Evolutionary conservation across 2,329 filamentous ascomycete species (phyloP).

Genomic region (Colletotrichum sp.): DNA sequence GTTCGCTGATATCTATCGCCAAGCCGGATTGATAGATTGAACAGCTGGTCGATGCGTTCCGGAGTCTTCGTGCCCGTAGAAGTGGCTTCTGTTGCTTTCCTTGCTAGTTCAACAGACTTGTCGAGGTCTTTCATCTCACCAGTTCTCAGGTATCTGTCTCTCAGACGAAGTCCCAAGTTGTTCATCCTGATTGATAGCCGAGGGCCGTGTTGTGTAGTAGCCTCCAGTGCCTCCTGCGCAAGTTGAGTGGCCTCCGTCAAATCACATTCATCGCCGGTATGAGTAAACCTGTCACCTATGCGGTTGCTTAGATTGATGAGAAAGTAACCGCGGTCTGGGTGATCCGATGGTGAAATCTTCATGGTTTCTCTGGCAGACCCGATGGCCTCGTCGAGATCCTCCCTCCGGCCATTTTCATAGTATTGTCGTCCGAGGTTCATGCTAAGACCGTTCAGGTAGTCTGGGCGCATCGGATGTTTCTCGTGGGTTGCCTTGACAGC

Average conservation of each 20-base stretch:
- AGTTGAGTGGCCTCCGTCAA: background rate
- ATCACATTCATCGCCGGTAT: background rate
- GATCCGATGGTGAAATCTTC: background rate
- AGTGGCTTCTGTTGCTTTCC: background rate
- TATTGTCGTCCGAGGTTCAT: background rate
- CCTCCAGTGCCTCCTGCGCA: background rate
- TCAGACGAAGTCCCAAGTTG: background rate
- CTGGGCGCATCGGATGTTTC: background rate
- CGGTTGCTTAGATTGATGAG: background rate
- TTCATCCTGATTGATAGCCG: background rate
- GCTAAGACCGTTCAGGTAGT: background rate
- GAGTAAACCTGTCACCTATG: background rate
- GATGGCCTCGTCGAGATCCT: background rate
- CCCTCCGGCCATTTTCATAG: rapidly evolving
- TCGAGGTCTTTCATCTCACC: rapidly evolving
- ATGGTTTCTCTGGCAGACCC: background rate
- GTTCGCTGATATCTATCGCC: background rate
- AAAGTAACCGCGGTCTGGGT: background rate
- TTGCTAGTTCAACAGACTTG: rapidly evolving
- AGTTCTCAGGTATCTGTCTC: background rate
- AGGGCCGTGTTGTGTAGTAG: background rate
- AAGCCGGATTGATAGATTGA: background rate
- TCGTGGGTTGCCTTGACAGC: background rate
- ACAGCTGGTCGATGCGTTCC: background rate
- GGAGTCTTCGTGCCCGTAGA: rapidly evolving